Percentiles rank a stretch among this genome's conserved stretches.
Evolutionary conservation across 176 grass and related monocot genomes (phyloP).

Genomic region (Carex myosuroides): DNA sequence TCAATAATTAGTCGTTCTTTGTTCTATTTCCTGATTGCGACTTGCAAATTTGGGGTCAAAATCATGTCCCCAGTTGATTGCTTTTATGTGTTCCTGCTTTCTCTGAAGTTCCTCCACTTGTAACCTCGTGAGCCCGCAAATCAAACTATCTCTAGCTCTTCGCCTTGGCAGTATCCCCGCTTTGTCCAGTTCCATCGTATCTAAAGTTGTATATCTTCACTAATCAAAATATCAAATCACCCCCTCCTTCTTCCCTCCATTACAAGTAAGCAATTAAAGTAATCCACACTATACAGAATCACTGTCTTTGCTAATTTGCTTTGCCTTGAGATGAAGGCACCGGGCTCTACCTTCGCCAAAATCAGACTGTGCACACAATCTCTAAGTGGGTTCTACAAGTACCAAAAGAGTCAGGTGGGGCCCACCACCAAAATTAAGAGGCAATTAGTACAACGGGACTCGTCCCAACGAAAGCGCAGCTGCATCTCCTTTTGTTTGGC

Average conservation of each 20-base stretch:
- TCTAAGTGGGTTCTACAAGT: neutral
- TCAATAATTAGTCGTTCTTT: neutral
- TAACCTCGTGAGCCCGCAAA: neutral
- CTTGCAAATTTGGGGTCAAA: neutral
- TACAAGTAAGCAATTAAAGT: neutral
- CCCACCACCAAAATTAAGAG: neutral
- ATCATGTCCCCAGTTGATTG: neutral
- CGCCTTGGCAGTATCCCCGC: neutral
- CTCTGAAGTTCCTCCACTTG: neutral
- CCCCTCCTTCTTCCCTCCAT: neutral
- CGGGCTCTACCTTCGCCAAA: neutral
- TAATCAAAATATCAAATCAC: neutral
- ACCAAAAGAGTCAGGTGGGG: neutral
- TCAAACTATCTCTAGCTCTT: neutral
- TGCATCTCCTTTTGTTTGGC: neutral
- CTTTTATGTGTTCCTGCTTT: conserved; percentile 6
- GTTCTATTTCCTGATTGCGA: neutral
- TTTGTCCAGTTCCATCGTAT: neutral
- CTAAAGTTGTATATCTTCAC: neutral
- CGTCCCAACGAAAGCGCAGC: neutral
- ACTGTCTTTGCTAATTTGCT: neutral
- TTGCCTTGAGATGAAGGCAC: neutral
- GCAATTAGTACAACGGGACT: neutral
- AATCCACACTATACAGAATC: neutral
- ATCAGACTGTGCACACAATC: neutral